Evolutionary conservation across 176 grass and related monocot genomes (phyloP).

Genomic region (Aegilops umbellulata): DNA sequence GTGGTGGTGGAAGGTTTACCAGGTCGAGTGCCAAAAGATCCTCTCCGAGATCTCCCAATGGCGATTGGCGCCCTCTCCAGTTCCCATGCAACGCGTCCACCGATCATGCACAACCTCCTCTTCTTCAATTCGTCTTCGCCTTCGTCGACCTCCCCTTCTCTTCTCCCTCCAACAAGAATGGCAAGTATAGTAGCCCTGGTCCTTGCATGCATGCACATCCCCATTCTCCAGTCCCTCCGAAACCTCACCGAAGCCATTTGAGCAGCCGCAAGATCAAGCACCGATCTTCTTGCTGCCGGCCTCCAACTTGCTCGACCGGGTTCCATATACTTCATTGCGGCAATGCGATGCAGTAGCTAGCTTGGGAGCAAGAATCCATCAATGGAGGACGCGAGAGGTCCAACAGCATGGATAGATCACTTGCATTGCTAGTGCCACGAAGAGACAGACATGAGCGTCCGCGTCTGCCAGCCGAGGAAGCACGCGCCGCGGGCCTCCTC

Average conservation of each 20-base stretch:
- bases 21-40: slow-evolving; percentile 41
- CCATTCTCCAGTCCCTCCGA: not conserved
- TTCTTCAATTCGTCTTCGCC: not conserved
- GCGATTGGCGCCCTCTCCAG: not conserved
- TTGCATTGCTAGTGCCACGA: slow-evolving; percentile 73
- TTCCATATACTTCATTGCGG: not conserved
- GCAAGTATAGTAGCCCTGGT: not conserved
- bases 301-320: not conserved
- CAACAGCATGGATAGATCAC: not conserved
- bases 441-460: slow-evolving; percentile 88
- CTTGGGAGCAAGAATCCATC: not conserved
- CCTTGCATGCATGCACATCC: not conserved
- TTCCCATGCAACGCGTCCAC: slow-evolving; percentile 31
- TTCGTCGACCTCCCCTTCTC: not conserved
- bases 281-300: not conserved
- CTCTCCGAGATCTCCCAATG: slow-evolving; percentile 39
- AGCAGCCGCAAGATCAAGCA: not conserved
- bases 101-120: not conserved
- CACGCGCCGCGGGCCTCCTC: slow-evolving; percentile 59
- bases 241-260: not conserved
- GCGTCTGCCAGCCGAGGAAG: slow-evolving; percentile 76
- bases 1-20: slow-evolving; percentile 36
- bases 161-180: not conserved
- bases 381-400: not conserved
- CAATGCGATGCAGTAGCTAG: slow-evolving; percentile 3